Conservation (phyloP, 2,329 filamentous ascomycete genomes). For the Stachybotrys chlorohalonatus region DNA sequence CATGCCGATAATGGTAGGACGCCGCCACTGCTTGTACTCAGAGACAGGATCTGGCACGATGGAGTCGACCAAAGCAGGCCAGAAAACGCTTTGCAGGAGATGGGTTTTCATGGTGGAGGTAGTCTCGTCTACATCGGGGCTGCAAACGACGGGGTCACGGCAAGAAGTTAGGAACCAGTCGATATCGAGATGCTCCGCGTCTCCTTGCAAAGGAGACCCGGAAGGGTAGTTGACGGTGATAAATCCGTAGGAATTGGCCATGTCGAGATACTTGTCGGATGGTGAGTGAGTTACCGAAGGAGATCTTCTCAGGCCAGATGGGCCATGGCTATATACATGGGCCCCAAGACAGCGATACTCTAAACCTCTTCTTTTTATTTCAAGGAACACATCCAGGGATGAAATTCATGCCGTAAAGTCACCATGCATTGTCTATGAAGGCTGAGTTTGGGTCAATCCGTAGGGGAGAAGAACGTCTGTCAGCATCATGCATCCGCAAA, state of each 20-base stretch:
- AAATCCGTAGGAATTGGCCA: no score
- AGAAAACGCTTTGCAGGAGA: background rate
- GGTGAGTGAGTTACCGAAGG: background rate
- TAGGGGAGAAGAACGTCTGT: no score
- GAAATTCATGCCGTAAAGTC: no score
- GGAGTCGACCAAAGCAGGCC: background rate
- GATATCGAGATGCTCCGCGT: background rate
- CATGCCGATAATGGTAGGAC: conserved; percentile 15
- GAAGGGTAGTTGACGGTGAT: no score
- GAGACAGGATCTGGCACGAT: background rate
- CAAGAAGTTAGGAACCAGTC: conserved; percentile 1
- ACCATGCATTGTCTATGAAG: no score
- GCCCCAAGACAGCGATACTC: no score
- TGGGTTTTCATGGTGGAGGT: background rate
- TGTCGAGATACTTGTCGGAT: background rate
- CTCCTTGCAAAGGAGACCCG: background rate
- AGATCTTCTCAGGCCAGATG: no score
- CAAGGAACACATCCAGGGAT: no score
- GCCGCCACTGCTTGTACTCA: conserved; percentile 6
- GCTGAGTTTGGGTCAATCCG: no score
- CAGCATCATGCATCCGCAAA: no score
- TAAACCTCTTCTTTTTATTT: no score
- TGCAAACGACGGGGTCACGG: background rate
- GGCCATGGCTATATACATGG: no score
- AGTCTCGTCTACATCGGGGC: background rate